These are phyloP conservation scores for Cladophialophora yegresii DNA, from an alignment of 2,329 filamentous ascomycete genomes.

Conservation along the genomic window DNA sequence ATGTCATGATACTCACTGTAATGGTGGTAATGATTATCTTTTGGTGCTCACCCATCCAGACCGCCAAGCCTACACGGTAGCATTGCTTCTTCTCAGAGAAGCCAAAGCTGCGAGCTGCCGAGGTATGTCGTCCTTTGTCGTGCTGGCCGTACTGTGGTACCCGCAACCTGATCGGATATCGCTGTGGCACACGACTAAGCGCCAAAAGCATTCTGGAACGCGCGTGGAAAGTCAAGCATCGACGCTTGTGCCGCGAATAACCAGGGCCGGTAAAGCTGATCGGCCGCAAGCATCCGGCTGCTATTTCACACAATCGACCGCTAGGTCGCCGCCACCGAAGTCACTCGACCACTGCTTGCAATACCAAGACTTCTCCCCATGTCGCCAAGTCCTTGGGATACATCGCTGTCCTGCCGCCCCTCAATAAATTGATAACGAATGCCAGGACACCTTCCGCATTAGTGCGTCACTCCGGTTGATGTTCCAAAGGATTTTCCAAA, in stretches of 20 bases:
- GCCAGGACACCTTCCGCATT: constrained; percentile 29
- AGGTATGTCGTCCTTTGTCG: background rate
- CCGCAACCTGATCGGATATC: background rate
- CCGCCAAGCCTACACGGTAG: background rate
- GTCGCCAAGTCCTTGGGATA: constrained; percentile 29
- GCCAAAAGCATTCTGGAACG: background rate
- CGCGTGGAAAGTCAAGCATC: background rate
- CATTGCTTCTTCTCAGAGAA: background rate
- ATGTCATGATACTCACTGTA: background rate
- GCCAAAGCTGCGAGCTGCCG: background rate
- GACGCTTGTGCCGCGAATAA: background rate
- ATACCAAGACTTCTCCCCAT: constrained; percentile 13
- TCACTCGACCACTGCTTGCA: background rate
- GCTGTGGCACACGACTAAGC: background rate
- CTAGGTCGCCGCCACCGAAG: constrained; percentile 10
- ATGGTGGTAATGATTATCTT: background rate
- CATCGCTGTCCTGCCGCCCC: constrained; percentile 15
- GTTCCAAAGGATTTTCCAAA: constrained; percentile 4
- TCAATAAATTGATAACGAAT: constrained; percentile 18
- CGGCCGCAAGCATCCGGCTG: background rate
- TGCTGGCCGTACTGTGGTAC: too few relatives aligned
- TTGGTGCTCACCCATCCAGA: background rate
- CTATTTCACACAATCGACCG: background rate
- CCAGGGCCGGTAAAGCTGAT: background rate
- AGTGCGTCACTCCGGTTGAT: constrained; percentile 17